Conservation (phyloP, 1,139 yeast species). For the Yamadazyma siamensis region DNA sequence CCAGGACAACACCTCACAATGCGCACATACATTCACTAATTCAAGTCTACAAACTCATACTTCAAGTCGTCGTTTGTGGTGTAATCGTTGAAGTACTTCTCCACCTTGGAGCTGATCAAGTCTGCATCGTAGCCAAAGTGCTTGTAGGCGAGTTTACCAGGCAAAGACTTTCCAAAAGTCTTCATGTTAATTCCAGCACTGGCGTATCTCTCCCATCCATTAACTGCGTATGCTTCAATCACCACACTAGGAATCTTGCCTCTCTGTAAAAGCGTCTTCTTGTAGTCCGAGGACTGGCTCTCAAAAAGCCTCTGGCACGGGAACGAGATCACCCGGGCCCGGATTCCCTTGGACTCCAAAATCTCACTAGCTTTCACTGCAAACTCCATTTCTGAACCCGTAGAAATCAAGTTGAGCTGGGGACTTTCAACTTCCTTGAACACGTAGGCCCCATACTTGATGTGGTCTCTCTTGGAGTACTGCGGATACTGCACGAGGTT, state of each 20-base stretch:
- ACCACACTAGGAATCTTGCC: slow-evolving; percentile 24
- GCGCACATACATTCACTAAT: too few species aligned
- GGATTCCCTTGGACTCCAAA: slow-evolving; percentile 19
- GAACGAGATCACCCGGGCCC: slow-evolving; percentile 25
- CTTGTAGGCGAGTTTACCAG: slow-evolving; percentile 25
- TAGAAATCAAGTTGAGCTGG: slow-evolving; percentile 21
- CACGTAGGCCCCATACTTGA: slow-evolving; percentile 24
- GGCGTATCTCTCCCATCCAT: slow-evolving; percentile 36
- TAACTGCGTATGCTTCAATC: slow-evolving; percentile 31
- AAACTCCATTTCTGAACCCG: slow-evolving; percentile 27
- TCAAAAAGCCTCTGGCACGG: slow-evolving; percentile 23
- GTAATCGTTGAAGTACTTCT: slow-evolving; percentile 15
- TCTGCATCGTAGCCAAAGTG: slow-evolving; percentile 26
- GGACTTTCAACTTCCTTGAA: slow-evolving; percentile 17
- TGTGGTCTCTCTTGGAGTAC: slow-evolving; percentile 18
- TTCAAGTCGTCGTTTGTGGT: slow-evolving; percentile 18
- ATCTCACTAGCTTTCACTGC: slow-evolving; percentile 25
- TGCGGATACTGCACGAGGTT: slow-evolving; percentile 19
- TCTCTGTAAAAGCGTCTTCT: slow-evolving; percentile 17
- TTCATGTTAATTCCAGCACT: slow-evolving; percentile 29
- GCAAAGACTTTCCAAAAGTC: slow-evolving; percentile 29
- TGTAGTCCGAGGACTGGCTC: slow-evolving; percentile 21
- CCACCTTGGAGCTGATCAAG: slow-evolving; percentile 21
- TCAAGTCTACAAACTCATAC: slow-evolving; percentile 25
- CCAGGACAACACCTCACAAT: too few species aligned